Evolutionary conservation across 2,329 filamentous ascomycete species (phyloP), one percentile per base, ranked within the genome.

Genomic region (Thielaviopsis euricoi): DNA sequence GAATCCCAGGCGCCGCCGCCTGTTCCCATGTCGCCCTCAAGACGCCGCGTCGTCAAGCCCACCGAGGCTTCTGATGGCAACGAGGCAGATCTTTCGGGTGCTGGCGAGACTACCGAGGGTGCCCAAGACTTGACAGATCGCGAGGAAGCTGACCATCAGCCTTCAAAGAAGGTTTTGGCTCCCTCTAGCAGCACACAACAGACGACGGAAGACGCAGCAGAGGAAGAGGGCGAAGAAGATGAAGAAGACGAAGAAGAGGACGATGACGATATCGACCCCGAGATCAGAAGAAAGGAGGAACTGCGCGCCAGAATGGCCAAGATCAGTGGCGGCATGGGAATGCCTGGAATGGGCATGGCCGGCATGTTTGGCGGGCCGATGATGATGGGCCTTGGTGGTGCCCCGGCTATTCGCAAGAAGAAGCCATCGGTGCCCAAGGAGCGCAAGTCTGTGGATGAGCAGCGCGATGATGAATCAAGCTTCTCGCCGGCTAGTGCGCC

Each of bases 321-420:
- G 72, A 93, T 98, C 86, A 95, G 91, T 64, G 91, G 91, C 58
- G 91, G 91, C 22, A 95, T 95, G 88, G 89, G 89, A 52, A 95
- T 97, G 85, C 83, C 89, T 67, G 88, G 89, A 33, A 95, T 95
- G 87, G 89, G 89, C 49, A 95, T 97, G 85, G 83, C 89, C 67
- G 88, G 89, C 65, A 93, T 97, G 83, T 94, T 95, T 69, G 88
- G 87, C 19, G 79, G 80, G 21, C 81, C 83, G 40, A 82, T 81
- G 60, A 80, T 89, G 68, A 80, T 89, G 68, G 79, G 83, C 17
- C 78, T 85, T 71, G 68, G 70, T 23, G 69, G 71, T n/a, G 66
- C 73, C 29, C 64, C 73, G 9, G 68, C 73, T 10, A 71, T 74
- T 48, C 81, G 76, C 67, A 82, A 82, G 70, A 82, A 82, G 68